phyloP scores from a whole-genome alignment of 257 asterid species.

The Anisodus tanguticus region DNA sequence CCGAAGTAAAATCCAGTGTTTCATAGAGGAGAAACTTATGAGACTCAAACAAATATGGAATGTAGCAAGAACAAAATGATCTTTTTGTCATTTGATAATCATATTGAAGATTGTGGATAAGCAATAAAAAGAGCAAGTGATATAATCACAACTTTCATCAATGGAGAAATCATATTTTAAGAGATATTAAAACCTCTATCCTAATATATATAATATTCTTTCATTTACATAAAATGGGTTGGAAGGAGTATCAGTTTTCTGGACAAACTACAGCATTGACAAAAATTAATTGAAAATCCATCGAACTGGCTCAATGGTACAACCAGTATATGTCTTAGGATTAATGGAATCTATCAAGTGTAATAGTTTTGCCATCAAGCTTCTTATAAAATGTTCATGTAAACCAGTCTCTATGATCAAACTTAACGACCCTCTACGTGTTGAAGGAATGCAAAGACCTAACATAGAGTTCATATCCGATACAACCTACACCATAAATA shows the following conservation, averaged over 20 bases:
- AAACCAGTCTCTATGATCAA: background rate
- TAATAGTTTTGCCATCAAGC: background rate
- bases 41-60: background rate
- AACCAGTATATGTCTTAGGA: background rate
- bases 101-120: background rate
- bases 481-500: no score
- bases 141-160: constrained; percentile 2
- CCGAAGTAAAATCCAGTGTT: constrained; percentile 20
- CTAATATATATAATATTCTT: background rate
- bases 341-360: background rate
- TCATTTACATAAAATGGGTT: background rate
- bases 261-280: background rate
- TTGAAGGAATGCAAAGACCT: no score
- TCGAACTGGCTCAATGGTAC: background rate
- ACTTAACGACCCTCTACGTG: background rate
- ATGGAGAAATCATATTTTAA: background rate
- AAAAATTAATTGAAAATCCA: background rate
- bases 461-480: no score
- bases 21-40: constrained; percentile 16
- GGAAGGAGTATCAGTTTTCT: background rate
- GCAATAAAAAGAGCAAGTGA: constrained; percentile 4
- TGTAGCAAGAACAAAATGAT: background rate
- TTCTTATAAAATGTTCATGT: background rate
- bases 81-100: background rate
- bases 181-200: background rate